Evolutionary conservation across 352 stramenopile species (phyloP).

Genomic region (Aphanomyces stellatus): DNA sequence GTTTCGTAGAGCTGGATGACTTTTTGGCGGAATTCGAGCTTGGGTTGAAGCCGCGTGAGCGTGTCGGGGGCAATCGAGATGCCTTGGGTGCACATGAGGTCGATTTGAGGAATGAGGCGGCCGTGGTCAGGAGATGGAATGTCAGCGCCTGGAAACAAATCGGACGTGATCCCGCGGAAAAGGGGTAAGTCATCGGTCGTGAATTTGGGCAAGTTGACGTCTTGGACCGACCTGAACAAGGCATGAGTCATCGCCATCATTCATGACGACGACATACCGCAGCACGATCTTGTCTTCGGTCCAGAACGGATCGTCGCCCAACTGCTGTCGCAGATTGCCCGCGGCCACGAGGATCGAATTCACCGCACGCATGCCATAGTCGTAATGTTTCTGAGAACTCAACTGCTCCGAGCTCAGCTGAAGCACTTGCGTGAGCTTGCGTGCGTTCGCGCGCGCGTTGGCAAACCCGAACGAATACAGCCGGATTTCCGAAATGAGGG

Average conservation of each 20-base stretch:
- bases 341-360: constrained; percentile 92
- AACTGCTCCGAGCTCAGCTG: constrained; percentile 91
- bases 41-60: constrained; percentile 46
- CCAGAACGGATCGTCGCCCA: constrained; percentile 82
- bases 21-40: constrained; percentile 79
- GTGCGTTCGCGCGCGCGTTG: constrained; percentile 79
- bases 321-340: constrained; percentile 84
- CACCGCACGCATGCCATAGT: constrained; percentile 94
- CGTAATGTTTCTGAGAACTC: constrained; percentile 92
- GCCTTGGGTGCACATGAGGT: constrained; percentile 62
- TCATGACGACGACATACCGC: constrained; percentile 24
- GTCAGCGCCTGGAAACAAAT: constrained; percentile 87
- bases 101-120: constrained; percentile 67
- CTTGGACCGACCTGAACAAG: constrained; percentile 63
- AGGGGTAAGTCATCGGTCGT: constrained; percentile 88
- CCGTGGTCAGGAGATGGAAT: constrained; percentile 83
- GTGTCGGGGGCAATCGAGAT: constrained; percentile 54
- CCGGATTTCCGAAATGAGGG: constrained; percentile 90
- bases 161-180: constrained; percentile 90
- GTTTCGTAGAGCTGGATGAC: constrained; percentile 95
- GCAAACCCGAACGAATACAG: constrained; percentile 91
- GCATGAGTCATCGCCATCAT: background rate
- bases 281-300: constrained; percentile 90
- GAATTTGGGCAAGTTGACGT: constrained; percentile 94
- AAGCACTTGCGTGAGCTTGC: constrained; percentile 90